Evolutionary conservation across 2,329 filamentous ascomycete genomes (phyloP).

Genomic region (Lachnellula cervina): DNA sequence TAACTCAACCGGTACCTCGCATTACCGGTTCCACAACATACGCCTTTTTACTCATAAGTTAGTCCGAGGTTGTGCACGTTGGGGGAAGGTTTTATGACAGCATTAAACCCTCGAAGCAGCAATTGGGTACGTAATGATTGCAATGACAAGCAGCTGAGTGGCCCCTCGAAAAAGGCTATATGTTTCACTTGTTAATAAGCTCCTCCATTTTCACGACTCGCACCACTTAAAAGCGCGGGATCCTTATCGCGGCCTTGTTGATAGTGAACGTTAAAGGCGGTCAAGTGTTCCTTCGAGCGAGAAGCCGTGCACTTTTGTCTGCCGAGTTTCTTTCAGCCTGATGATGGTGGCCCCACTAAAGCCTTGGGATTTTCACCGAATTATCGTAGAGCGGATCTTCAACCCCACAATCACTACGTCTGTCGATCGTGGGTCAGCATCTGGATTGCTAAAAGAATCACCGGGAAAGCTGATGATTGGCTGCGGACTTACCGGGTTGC

Average conservation of each 20-base stretch:
- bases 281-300: not conserved
- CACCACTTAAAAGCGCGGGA: conserved; percentile 2
- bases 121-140: conserved; percentile 25
- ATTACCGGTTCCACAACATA: conserved; percentile 12
- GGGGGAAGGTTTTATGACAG: conserved; percentile 21
- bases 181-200: conserved; percentile 1
- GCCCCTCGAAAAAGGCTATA: not conserved
- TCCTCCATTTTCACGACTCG: not conserved
- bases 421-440: conserved; percentile 8
- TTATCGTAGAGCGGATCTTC: conserved; percentile 1
- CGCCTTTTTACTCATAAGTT: not conserved
- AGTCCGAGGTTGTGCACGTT: not conserved
- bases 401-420: conserved; percentile 20
- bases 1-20: conserved; percentile 20
- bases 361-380: conserved; percentile 2
- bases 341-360: not conserved
- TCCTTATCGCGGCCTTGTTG: conserved; percentile 5
- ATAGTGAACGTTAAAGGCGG: not conserved
- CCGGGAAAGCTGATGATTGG: conserved; percentile 7
- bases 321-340: not conserved
- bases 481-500: conserved; percentile 1
- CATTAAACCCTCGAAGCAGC: conserved; percentile 22
- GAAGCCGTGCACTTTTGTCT: not conserved
- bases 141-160: conserved; percentile 7
- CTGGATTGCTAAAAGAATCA: conserved; percentile 22